These are phyloP conservation scores for Solanum tarijense DNA, from an alignment of 257 asterid genomes.

Conservation along the genomic window DNA sequence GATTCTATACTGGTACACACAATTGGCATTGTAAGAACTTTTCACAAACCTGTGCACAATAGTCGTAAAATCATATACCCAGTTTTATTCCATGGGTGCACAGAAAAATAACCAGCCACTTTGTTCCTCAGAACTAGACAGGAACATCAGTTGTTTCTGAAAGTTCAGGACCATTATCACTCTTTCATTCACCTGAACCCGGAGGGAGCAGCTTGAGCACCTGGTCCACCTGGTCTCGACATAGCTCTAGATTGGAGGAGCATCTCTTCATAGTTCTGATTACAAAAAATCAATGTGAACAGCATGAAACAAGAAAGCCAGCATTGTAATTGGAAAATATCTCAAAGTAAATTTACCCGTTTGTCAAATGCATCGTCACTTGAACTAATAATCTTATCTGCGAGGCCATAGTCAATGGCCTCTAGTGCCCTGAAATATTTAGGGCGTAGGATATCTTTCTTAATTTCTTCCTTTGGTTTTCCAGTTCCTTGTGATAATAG, in stretches of 20 bases:
- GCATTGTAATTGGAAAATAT: background rate
- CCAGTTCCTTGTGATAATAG: conserved; percentile 67
- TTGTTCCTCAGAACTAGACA: background rate
- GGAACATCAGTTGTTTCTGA: background rate
- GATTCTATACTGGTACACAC: background rate
- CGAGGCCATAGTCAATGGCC: conserved; percentile 83
- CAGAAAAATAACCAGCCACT: background rate
- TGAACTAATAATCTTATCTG: conserved; percentile 66
- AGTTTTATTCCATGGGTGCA: background rate
- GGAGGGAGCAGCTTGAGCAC: conserved; percentile 61
- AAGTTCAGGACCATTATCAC: background rate
- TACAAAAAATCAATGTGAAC: background rate
- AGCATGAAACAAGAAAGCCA: background rate
- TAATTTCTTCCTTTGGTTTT: conserved; percentile 76
- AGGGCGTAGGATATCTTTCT: conserved; percentile 65
- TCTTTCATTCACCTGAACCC: conserved; percentile 35
- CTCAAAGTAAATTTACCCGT: conserved; percentile 38
- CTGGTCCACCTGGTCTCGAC: conserved; percentile 43
- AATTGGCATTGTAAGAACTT: background rate
- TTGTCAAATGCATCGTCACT: conserved; percentile 57
- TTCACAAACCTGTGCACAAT: background rate
- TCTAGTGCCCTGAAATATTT: conserved; percentile 60
- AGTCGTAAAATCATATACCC: background rate
- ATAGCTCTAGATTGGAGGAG: conserved; percentile 60
- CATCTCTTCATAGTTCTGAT: conserved; percentile 65